Evolutionary conservation across 441 rosid species (phyloP).

Genomic region (Theobroma grandiflorum): DNA sequence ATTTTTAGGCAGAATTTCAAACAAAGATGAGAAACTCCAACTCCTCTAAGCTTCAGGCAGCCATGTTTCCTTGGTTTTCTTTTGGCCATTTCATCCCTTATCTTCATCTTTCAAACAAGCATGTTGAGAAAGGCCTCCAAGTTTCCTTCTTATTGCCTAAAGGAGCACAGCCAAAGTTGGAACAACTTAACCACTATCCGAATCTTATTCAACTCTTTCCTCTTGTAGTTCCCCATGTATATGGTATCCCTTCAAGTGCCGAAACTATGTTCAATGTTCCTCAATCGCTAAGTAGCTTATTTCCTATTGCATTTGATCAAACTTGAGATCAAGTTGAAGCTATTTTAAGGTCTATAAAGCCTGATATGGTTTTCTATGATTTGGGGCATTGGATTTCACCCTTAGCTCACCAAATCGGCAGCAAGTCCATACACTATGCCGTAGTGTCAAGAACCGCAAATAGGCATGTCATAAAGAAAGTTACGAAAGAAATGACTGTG

Average conservation of each 20-base stretch:
- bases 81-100: conserved; percentile 68
- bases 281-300: conserved; percentile 25
- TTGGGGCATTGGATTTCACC: conserved; percentile 56
- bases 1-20: too few relatives aligned
- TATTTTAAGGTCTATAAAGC: conserved; percentile 29
- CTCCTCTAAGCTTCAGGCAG: conserved; percentile 29
- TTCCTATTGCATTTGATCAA: conserved; percentile 55
- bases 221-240: conserved; percentile 49
- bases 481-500: not conserved
- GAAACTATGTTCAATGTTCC: conserved; percentile 66
- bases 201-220: conserved; percentile 41
- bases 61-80: conserved; percentile 75
- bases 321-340: conserved; percentile 52
- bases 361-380: conserved; percentile 55
- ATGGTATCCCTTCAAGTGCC: conserved; percentile 56
- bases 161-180: conserved; percentile 42
- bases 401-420: conserved; percentile 44
- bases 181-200: conserved; percentile 53
- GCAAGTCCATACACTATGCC: conserved; percentile 47
- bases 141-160: conserved; percentile 54
- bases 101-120: conserved; percentile 62
- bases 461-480: conserved; percentile 35
- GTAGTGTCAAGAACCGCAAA: conserved; percentile 47
- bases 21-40: not conserved
- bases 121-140: conserved; percentile 54